Evolutionary conservation across 352 stramenopile species (phyloP).

Genomic region (Globisporangium radiosum): DNA sequence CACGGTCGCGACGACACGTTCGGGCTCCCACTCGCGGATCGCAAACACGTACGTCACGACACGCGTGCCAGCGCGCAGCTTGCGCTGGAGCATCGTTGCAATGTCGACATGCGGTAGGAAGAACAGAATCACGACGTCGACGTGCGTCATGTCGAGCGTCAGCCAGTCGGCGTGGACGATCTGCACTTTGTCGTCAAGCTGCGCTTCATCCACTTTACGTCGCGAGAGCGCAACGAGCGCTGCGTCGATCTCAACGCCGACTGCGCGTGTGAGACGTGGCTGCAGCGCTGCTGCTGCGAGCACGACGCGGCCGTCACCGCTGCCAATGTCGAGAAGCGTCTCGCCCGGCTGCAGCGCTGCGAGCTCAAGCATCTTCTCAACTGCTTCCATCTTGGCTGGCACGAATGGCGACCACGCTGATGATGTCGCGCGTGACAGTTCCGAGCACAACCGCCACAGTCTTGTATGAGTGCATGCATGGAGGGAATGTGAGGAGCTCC

Average conservation of each 20-base stretch:
- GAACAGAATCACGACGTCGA: conserved; percentile 54
- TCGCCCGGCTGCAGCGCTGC: conserved; percentile 30
- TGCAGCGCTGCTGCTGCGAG: conserved; percentile 25
- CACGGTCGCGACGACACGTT: too few species aligned
- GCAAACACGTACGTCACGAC: conserved; percentile 51
- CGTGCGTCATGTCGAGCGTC: conserved; percentile 30
- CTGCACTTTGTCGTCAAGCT: conserved; percentile 15
- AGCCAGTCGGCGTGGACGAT: conserved; percentile 56
- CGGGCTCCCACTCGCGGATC: too few species aligned
- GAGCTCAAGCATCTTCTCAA: conserved; percentile 40
- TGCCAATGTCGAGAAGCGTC: conserved; percentile 57
- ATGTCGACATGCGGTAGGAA: conserved; percentile 57
- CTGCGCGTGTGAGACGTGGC: conserved; percentile 18
- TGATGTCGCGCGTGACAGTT: not conserved
- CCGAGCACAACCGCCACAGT: not conserved
- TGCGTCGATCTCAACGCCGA: conserved; percentile 52
- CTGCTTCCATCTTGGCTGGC: conserved; percentile 49
- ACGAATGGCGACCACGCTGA: conserved; percentile 69
- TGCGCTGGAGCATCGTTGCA: conserved; percentile 21
- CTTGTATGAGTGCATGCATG: not conserved
- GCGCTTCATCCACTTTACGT: conserved; percentile 11
- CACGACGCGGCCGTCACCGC: conserved; percentile 55
- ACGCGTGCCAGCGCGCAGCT: conserved; percentile 32
- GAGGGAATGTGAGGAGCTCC: not conserved
- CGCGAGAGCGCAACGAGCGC: conserved; percentile 41